phyloP scores from a whole-genome alignment of 306 rosid species.

The Fragaria nilgerrensis region DNA sequence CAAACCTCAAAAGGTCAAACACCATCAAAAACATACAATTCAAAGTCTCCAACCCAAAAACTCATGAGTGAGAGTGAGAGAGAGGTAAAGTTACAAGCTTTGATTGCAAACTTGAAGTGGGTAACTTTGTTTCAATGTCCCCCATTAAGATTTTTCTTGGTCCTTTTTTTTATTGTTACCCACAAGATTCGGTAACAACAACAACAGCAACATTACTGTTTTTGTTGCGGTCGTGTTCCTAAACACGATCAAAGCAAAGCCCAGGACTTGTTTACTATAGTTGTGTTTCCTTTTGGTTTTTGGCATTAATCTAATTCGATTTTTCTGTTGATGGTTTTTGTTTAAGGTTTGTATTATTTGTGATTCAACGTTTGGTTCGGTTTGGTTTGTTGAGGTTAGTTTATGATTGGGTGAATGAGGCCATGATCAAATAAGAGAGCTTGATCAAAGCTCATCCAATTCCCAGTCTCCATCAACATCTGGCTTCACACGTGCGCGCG shows the following conservation, averaged over 20 bases:
- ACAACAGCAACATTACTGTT: not conserved
- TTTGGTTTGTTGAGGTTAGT: not conserved
- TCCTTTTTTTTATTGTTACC: conserved; percentile 8
- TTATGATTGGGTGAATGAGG: conserved; percentile 9
- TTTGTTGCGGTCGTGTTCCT: conserved; percentile 10
- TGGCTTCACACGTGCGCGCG: conserved; percentile 12
- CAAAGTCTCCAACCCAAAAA: conserved; percentile 11
- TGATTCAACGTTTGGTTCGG: not conserved
- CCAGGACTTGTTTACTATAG: not conserved
- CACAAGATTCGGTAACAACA: conserved; percentile 24
- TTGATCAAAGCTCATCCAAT: conserved; percentile 21
- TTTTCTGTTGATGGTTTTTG: not conserved
- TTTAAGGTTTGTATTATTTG: not conserved
- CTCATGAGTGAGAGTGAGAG: conserved; percentile 2
- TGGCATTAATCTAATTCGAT: not conserved
- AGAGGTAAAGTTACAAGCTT: conserved; percentile 20
- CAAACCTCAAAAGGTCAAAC: conserved; percentile 31
- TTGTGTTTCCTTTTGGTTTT: not conserved
- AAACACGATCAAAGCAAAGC: conserved; percentile 10
- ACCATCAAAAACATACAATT: conserved; percentile 3
- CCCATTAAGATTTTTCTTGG: not conserved
- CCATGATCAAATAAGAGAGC: conserved; percentile 7
- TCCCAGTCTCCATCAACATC: conserved; percentile 26
- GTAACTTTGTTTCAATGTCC: conserved; percentile 14
- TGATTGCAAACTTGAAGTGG: conserved; percentile 19